These are phyloP conservation scores for Selaginella tamariscina DNA, from an alignment of 75 land plant species.

Conservation along the genomic window DNA sequence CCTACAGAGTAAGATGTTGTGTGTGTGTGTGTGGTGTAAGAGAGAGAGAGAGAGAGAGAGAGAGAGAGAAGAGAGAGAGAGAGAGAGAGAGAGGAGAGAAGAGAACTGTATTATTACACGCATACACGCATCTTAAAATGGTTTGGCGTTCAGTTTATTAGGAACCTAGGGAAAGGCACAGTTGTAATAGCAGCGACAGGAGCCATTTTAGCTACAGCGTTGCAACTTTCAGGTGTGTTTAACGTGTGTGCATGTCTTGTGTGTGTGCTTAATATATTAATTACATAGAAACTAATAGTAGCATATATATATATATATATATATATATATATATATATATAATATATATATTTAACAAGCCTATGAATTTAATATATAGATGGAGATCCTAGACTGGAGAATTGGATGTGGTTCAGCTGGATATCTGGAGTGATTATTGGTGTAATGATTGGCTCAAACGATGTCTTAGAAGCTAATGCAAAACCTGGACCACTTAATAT, in stretches of 20 bases:
- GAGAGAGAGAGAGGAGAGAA: too few relatives aligned
- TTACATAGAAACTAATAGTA: too few relatives aligned
- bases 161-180: slow-evolving; percentile 54
- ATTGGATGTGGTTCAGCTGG: slow-evolving; percentile 72
- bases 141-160: slow-evolving; percentile 38
- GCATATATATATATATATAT: too few relatives aligned
- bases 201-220: slow-evolving; percentile 70
- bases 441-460: slow-evolving; percentile 78
- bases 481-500: slow-evolving; percentile 86
- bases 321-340: neutral
- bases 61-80: too few relatives aligned
- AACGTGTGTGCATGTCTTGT: neutral
- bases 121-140: neutral
- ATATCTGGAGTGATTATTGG: slow-evolving; percentile 83
- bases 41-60: too few relatives aligned
- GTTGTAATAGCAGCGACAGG: slow-evolving; percentile 77
- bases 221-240: slow-evolving; percentile 58
- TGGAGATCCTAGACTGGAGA: slow-evolving; percentile 60
- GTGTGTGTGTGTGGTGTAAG: too few relatives aligned
- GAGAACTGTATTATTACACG: neutral
- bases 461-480: slow-evolving; percentile 68
- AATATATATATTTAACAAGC: neutral
- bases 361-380: slow-evolving; percentile 40
- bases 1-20: neutral
- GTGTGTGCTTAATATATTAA: neutral